Evolutionary conservation across 2,329 filamentous ascomycete genomes (phyloP).

Genomic region (Apiospora marii): DNA sequence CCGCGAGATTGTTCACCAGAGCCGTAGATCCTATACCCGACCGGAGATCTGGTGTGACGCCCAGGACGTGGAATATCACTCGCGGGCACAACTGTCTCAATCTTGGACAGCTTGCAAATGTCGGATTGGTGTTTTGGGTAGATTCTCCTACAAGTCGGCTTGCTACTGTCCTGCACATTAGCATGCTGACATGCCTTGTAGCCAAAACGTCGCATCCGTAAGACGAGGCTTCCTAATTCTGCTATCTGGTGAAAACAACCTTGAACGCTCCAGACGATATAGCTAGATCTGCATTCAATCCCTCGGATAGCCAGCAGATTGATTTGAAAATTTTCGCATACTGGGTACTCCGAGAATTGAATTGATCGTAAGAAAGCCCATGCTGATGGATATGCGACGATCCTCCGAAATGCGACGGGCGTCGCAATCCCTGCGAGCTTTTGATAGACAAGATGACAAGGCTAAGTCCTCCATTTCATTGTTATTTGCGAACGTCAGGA

Average conservation of each 20-base stretch:
- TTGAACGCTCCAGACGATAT: background rate
- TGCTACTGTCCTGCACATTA: background rate
- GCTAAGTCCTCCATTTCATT: background rate
- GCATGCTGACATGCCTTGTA: background rate
- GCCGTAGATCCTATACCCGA: background rate
- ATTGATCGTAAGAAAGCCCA: background rate
- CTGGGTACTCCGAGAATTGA: background rate
- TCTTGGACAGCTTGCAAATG: background rate
- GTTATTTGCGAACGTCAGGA: background rate
- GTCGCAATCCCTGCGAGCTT: background rate
- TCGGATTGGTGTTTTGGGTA: background rate
- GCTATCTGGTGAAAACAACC: background rate
- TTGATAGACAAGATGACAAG: background rate
- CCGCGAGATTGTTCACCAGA: background rate
- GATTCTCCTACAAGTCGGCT: background rate
- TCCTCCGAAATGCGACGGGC: background rate
- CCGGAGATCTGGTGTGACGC: no score
- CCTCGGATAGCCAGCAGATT: background rate
- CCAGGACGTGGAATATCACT: background rate
- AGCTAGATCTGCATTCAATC: background rate
- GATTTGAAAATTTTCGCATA: background rate
- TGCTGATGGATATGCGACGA: background rate
- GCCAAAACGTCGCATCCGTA: background rate
- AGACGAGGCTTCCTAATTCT: background rate
- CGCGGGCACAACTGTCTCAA: background rate